Conservation (phyloP, 1,139 yeast genomes). For the Maudiozyma humilis region DNA sequence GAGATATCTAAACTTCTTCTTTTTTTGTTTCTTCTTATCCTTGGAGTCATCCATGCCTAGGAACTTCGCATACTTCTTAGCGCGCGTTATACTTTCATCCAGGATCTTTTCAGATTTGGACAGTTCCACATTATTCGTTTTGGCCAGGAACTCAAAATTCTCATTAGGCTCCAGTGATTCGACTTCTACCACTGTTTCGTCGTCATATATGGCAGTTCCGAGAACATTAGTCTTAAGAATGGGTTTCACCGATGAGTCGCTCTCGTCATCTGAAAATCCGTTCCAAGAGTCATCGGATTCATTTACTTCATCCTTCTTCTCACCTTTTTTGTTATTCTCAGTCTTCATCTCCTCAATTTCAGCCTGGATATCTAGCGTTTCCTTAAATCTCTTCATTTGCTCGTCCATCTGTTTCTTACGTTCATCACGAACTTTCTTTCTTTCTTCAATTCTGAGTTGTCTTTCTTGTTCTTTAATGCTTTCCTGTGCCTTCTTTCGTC, state of each 20-base stretch:
- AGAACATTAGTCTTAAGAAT: constrained; percentile 35
- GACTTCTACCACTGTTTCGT: constrained; percentile 42
- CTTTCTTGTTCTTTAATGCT: constrained; percentile 70
- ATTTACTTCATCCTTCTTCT: constrained; percentile 28
- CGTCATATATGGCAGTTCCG: constrained; percentile 35
- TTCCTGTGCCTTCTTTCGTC: constrained; percentile 79
- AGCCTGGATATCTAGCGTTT: constrained; percentile 41
- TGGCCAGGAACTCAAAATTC: constrained; percentile 49
- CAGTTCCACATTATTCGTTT: constrained; percentile 55
- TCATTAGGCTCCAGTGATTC: constrained; percentile 53
- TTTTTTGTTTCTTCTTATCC: constrained; percentile 37
- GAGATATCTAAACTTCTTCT: constrained; percentile 76
- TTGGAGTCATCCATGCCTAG: constrained; percentile 41
- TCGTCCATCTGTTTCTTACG: constrained; percentile 56
- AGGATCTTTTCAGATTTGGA: constrained; percentile 52
- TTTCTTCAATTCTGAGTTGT: constrained; percentile 63
- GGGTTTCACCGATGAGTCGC: constrained; percentile 28
- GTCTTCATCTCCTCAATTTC: constrained; percentile 31
- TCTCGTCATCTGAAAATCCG: constrained; percentile 34
- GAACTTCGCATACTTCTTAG: constrained; percentile 63
- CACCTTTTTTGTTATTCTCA: constrained; percentile 16
- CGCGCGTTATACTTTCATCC: constrained; percentile 57
- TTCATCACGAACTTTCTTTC: constrained; percentile 54
- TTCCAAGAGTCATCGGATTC: constrained; percentile 36
- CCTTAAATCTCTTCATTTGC: constrained; percentile 52